phyloP scores from a whole-genome alignment of 257 asterid species.

The Plectranthus barbatus region DNA sequence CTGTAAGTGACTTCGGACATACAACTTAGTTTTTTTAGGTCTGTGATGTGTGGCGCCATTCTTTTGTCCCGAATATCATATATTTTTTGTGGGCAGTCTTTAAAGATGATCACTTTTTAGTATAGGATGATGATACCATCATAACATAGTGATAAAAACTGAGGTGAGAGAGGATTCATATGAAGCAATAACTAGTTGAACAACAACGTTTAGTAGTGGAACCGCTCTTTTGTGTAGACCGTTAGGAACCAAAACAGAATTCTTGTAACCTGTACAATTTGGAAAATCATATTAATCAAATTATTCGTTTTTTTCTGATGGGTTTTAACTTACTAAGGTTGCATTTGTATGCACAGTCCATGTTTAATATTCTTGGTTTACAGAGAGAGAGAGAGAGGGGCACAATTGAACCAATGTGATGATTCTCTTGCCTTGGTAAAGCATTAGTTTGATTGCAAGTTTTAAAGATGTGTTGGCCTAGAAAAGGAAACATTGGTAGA shows the following conservation, averaged over 20 bases:
- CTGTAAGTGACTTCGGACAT: conserved; percentile 20
- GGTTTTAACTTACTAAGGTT: neutral
- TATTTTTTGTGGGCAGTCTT: conserved; percentile 20
- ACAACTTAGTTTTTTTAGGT: conserved; percentile 13
- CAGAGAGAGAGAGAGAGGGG: neutral
- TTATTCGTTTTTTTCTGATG: neutral
- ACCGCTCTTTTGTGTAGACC: conserved; percentile 1
- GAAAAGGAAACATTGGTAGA: conserved; percentile 10
- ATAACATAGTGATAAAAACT: conserved; percentile 30
- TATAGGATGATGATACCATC: conserved; percentile 33
- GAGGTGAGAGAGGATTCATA: conserved; percentile 21
- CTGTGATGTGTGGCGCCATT: conserved; percentile 25
- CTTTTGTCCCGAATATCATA: conserved; percentile 31
- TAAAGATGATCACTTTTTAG: conserved; percentile 19
- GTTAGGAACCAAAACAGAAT: conserved; percentile 10
- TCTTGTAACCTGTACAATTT: conserved; percentile 21
- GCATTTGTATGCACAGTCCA: neutral
- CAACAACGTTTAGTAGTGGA: conserved; percentile 13
- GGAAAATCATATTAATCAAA: conserved; percentile 5
- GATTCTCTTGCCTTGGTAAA: neutral
- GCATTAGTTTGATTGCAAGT: neutral
- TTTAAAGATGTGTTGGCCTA: conserved; percentile 5
- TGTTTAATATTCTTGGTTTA: neutral
- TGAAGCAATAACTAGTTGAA: conserved; percentile 15
- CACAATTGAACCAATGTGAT: neutral